Evolutionary conservation across 2,329 filamentous ascomycete species (phyloP), one percentile per base, ranked within the genome.

Genomic region (Talaromyces funiculosus): DNA sequence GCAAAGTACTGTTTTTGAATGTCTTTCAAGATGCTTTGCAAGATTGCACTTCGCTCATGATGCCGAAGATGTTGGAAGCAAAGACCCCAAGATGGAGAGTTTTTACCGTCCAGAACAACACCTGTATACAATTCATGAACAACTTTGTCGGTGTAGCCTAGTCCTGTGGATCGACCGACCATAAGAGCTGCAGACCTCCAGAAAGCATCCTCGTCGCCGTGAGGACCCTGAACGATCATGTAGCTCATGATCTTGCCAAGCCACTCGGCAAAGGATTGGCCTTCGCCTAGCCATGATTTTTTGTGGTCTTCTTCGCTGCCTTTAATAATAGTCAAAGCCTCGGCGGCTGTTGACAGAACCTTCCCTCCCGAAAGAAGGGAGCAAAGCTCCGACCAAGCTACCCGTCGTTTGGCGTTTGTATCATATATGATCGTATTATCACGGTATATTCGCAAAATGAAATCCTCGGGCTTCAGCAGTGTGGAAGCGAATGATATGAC

Each of bases 101-200:
- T 64, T 8, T 62, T 59, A 20, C 68, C 63, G 6, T 72, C 64
- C 16, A 73, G 61, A 22, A 79, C 64, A 3, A 80, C 64, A 12
- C 65, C 66, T 4, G 64, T 65, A 53, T 77, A 80, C n/a, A 79
- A 63, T 38, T 77, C 71, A 22, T 68, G 69, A 1, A 77, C 68
- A 22, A 80, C 49, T 7, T 70, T 79, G 89, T 90, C 87, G 57
- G 82, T 78, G 73, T 94, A 90, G 2, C 90, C 90, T 31, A 96
- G 73, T 31, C 83, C 86, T 61, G 93, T 76, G 1, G 84, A 80
- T 63, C 87, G 86, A 3, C 83, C 78, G 20, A 78, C 74, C 6
- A 86, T 66, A 49, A 80, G 77, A 42, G 77, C 73, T 29, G 75
- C 63, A 47, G 70, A 72, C 54, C 74, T 65, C 71, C 73, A 66